Conservation (phyloP, 2,329 filamentous ascomycete genomes). For the Ceratocystiopsis minuta region DNA sequence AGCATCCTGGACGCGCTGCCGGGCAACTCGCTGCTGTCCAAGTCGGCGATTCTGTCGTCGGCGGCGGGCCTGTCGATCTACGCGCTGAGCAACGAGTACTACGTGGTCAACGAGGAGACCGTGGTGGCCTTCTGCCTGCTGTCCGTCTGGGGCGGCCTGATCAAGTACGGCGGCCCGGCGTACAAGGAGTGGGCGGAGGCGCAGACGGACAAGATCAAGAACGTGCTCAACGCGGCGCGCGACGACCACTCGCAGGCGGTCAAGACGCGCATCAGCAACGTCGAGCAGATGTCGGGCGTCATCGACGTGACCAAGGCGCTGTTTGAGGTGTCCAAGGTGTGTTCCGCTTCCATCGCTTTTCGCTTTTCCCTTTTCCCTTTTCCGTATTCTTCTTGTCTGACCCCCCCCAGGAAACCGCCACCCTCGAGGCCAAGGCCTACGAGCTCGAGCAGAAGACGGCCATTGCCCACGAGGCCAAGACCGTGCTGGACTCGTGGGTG, state of each 20-base stretch:
- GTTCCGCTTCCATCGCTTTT: background rate
- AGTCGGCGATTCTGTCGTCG: slow-evolving; percentile 92
- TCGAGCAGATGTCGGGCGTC: slow-evolving; percentile 85
- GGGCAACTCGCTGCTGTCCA: slow-evolving; percentile 80
- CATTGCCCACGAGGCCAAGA: slow-evolving; percentile 81
- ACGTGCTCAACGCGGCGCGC: slow-evolving; percentile 85
- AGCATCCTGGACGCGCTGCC: slow-evolving; percentile 86
- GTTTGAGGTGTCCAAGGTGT: slow-evolving; percentile 94
- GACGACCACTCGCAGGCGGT: slow-evolving; percentile 91
- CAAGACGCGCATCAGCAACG: slow-evolving; percentile 82
- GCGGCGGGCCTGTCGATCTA: slow-evolving; percentile 80
- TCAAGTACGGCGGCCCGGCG: slow-evolving; percentile 81
- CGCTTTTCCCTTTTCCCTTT: background rate
- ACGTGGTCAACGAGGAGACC: slow-evolving; percentile 97
- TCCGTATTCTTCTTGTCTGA: slow-evolving; percentile 6
- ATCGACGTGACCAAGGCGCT: slow-evolving; percentile 94
- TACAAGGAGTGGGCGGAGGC: slow-evolving; percentile 85
- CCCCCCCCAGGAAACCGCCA: slow-evolving; percentile 71
- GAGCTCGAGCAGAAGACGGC: slow-evolving; percentile 95
- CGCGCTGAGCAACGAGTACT: slow-evolving; percentile 98
- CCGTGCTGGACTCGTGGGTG: slow-evolving; percentile 94
- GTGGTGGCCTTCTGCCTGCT: slow-evolving; percentile 85
- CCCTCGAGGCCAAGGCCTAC: slow-evolving; percentile 88
- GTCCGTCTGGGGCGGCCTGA: slow-evolving; percentile 79
- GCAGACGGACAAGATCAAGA: slow-evolving; percentile 83